Conservation (phyloP, 176 grass and related monocot species). For the Echinochloa phyllopogon region DNA sequence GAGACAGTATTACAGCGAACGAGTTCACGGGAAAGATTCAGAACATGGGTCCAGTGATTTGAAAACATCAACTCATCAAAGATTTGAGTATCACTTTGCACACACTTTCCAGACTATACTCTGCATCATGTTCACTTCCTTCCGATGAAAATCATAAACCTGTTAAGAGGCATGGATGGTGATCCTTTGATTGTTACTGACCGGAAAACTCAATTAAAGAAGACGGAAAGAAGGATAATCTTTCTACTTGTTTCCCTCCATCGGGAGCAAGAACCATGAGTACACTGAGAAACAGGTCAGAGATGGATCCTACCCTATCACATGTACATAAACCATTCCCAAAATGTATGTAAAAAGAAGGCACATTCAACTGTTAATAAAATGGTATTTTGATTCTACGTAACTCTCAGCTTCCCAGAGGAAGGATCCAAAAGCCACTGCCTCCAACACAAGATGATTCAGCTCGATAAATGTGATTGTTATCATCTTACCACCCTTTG, state of each 20-base stretch:
- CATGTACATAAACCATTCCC: conserved; percentile 38
- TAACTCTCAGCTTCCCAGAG: conserved; percentile 93
- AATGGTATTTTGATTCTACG: conserved; percentile 91
- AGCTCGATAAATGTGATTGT: conserved; percentile 80
- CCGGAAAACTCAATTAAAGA: too few relatives aligned
- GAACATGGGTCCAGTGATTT: not conserved
- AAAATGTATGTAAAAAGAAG: conserved; percentile 39
- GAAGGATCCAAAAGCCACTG: conserved; percentile 86
- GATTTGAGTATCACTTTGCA: not conserved
- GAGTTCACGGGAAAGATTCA: not conserved
- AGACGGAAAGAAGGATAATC: too few relatives aligned
- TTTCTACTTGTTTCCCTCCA: not conserved
- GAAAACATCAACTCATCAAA: not conserved
- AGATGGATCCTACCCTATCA: conserved; percentile 39
- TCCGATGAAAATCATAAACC: conserved; percentile 1
- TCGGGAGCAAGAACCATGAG: conserved; percentile 10
- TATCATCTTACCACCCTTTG: conserved; percentile 75
- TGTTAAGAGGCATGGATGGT: conserved; percentile 1
- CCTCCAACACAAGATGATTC: conserved; percentile 82
- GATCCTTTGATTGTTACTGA: conserved; percentile 12
- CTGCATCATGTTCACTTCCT: not conserved
- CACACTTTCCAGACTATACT: conserved; percentile 2
- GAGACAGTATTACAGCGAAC: not conserved
- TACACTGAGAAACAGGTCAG: conserved; percentile 9
- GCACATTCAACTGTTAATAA: conserved; percentile 68